phyloP scores from a whole-genome alignment of 208 protist genomes.

The Trypanosoma mega region DNA sequence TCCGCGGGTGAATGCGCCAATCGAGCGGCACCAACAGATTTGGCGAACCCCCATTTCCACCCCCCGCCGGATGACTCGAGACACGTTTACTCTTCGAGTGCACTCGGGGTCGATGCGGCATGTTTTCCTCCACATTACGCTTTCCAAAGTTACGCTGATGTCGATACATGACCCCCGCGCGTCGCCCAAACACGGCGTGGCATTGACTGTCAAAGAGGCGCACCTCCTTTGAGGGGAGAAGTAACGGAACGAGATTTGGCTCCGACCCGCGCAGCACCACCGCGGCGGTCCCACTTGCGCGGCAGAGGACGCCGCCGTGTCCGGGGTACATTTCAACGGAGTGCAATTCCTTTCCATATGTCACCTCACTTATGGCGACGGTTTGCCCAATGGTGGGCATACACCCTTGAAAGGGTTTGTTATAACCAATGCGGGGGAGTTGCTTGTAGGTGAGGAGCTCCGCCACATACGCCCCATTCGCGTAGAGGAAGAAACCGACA shows the following conservation, averaged over 20 bases:
- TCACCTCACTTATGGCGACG: conserved; percentile 83
- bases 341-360: conserved; percentile 90
- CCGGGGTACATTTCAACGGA: conserved; percentile 92
- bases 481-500: conserved; percentile 91
- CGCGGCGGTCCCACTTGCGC: conserved; percentile 81
- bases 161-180: conserved; percentile 89
- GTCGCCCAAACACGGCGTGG: conserved; percentile 86
- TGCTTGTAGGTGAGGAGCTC: conserved; percentile 93
- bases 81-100: conserved; percentile 88
- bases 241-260: conserved; percentile 83
- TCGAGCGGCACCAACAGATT: conserved; percentile 91
- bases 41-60: conserved; percentile 81
- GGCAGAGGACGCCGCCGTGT: conserved; percentile 81
- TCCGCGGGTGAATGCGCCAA: conserved; percentile 87
- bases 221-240: conserved; percentile 91
- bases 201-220: conserved; percentile 87
- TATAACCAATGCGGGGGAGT: conserved; percentile 89
- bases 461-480: conserved; percentile 89
- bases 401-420: conserved; percentile 83
- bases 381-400: conserved; percentile 90
- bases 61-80: conserved; percentile 84
- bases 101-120: conserved; percentile 80
- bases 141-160: conserved; percentile 78
- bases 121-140: conserved; percentile 75
- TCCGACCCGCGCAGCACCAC: conserved; percentile 86